Base-by-base conservation (phyloP, 192 early-diverging fungal genomes). In the Funneliformis mosseae region DNA sequence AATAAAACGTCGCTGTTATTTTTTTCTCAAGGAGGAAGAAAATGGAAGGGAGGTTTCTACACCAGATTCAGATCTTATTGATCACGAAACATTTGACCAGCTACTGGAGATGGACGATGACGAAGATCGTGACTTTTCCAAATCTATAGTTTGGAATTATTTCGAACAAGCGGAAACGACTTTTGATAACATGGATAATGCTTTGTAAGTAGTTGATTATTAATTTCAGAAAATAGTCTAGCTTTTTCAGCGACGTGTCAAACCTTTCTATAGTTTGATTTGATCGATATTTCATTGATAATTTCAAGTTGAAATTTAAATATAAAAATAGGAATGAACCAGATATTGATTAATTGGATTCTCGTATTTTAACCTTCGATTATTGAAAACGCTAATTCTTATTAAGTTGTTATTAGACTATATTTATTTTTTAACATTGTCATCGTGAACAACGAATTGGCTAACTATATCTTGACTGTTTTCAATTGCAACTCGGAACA, bases 91-190 rank as follows among this genome's bases (percentile, higher is more conserved):
- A n/a, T 97, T 97, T 86, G 92, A 96, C 78, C 95, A 97, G 85
- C 84, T 98, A 48, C 80, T 97, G 59, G 93, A 95, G 28, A 96
- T 97, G 95, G 96, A 97, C 83, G 95, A 96, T 67, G 95, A 95
- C 43, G 94, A 94, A 61, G 95, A 96, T 12, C 87, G 89, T 81
- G 89, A 88, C 63, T 94, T 98, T 81, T 94, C 92, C 71, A 88
- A 88, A 70, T 90, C 90, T 38, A 90, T 97, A 45, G 93, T 96
- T 3, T 80, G 83, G 63, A 90, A 95, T 82, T 96, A 95, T 81
- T 95, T 95, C 83, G 90, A 96, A 61, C 97, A 98, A 81, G 95
- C 96, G 4, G 89, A 90, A 66, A 78, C 84, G 16, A 96, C 95
- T 10, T 94, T 98, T 84, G 83, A 81, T 5, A 88, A 91, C 16